Conservation (phyloP, 306 rosid genomes). For the Alnus rubra region DNA sequence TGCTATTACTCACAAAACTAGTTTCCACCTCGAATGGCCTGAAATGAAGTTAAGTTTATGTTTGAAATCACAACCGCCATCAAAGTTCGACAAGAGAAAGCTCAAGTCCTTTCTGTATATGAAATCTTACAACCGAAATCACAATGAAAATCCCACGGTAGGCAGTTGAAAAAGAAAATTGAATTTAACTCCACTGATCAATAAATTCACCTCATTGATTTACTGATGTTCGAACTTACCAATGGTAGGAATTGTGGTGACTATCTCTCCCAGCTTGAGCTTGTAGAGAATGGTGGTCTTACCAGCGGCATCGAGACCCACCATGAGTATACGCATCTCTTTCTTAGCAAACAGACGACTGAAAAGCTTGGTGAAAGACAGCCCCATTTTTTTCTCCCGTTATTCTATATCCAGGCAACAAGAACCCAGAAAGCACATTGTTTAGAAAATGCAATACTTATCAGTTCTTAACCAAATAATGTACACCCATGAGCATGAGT, state of each 20-base stretch:
- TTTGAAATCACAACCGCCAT: background rate
- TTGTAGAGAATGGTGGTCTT: conserved; percentile 90
- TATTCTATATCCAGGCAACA: conserved; percentile 29
- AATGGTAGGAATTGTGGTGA: conserved; percentile 94
- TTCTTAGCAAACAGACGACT: conserved; percentile 89
- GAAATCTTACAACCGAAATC: background rate
- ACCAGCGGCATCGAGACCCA: conserved; percentile 97
- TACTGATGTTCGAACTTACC: conserved; percentile 42
- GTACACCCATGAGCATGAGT: background rate
- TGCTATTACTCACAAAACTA: background rate
- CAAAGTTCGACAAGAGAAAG: background rate
- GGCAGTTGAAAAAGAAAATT: background rate
- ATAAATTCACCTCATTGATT: background rate
- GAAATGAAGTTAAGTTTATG: background rate
- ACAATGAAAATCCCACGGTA: background rate
- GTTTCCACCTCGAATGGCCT: background rate
- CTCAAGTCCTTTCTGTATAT: background rate
- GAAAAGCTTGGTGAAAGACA: conserved; percentile 88
- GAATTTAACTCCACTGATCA: too few species aligned
- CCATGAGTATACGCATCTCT: conserved; percentile 97
- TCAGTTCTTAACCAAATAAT: background rate
- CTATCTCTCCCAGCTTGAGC: conserved; percentile 92
- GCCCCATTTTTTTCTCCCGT: conserved; percentile 56
- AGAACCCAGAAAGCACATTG: conserved; percentile 9
- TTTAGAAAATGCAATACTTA: background rate